phyloP scores from a whole-genome alignment of 176 grass and related monocot species.

The Canna indica region DNA sequence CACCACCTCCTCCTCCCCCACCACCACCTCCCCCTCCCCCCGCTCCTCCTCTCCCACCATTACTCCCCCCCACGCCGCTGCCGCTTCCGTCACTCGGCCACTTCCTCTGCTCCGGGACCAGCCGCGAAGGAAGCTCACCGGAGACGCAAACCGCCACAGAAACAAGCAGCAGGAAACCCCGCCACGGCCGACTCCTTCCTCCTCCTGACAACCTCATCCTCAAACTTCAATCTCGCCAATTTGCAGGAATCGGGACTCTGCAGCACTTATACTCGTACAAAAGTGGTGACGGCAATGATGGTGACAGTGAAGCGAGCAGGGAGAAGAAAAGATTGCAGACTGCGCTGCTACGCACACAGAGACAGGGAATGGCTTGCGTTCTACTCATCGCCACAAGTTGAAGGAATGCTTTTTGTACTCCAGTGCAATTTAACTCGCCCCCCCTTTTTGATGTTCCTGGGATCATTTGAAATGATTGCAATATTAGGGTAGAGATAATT shows the following conservation, averaged over 20 bases:
- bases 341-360: constrained; percentile 24
- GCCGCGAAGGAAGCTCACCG: too few relatives aligned
- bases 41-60: not conserved
- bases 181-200: not conserved
- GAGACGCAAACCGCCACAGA: not conserved
- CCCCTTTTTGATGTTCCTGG: too few relatives aligned
- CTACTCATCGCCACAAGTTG: constrained; percentile 34
- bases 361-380: constrained; percentile 44
- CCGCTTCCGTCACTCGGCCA: not conserved
- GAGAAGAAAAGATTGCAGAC: not conserved
- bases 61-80: not conserved
- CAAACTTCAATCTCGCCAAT: too few relatives aligned
- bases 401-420: not conserved
- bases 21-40: constrained; percentile 8
- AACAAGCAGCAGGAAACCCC: not conserved
- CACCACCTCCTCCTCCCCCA: constrained; percentile 23
- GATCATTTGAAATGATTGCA: too few relatives aligned
- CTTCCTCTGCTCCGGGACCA: not conserved
- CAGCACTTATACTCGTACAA: constrained; percentile 9
- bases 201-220: not conserved
- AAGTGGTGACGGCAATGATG: constrained; percentile 25
- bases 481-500: too few relatives aligned
- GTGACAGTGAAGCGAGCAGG: constrained; percentile 21
- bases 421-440: too few relatives aligned
- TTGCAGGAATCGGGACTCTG: not conserved